A percentile compares a stretch with the other conserved stretches of the same genome.
These are phyloP conservation scores for Pulveroboletus sp. DNA, from an alignment of 1,284 basidiomycete genomes.

Conservation along the genomic window DNA sequence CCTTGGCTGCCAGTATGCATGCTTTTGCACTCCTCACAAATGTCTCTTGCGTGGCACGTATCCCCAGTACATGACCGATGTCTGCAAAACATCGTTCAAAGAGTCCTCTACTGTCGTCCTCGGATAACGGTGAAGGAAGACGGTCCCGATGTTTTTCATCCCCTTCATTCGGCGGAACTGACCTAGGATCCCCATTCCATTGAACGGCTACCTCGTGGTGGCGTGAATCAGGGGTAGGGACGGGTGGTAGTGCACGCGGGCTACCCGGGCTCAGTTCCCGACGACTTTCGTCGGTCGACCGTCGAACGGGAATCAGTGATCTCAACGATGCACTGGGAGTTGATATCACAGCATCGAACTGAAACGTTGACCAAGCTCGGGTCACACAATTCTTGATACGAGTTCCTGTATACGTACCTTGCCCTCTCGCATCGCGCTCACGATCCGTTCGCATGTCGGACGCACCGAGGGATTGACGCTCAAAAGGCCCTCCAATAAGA, in stretches of 20 bases:
- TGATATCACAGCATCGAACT: slow-evolving; percentile 29
- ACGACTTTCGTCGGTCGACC: slow-evolving; percentile 13
- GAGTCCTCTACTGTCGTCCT: not conserved
- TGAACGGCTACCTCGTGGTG: slow-evolving; percentile 2
- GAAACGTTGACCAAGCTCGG: not conserved
- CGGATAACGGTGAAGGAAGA: slow-evolving; percentile 5
- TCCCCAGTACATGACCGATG: slow-evolving; percentile 12
- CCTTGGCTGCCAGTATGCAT: slow-evolving; percentile 50
- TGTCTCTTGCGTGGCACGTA: slow-evolving; percentile 17
- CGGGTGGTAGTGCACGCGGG: slow-evolving; percentile 25
- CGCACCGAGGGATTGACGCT: slow-evolving; percentile 58
- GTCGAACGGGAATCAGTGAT: slow-evolving; percentile 29
- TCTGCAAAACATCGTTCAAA: slow-evolving; percentile 5
- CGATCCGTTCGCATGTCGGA: slow-evolving; percentile 74
- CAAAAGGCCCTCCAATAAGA: slow-evolving; percentile 73
- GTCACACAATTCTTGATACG: not conserved
- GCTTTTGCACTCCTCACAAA: slow-evolving; percentile 42
- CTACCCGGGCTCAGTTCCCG: slow-evolving; percentile 13
- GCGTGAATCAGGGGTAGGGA: slow-evolving; percentile 3
- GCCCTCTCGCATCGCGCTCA: slow-evolving; percentile 63
- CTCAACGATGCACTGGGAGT: slow-evolving; percentile 9
- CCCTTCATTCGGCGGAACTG: not conserved
- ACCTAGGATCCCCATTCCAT: not conserved
- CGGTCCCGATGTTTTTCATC: slow-evolving; percentile 23
- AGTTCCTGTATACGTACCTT: slow-evolving; percentile 47